Conservation (phyloP, 148 eudicot genomes). For the Camellia granthamiana region DNA sequence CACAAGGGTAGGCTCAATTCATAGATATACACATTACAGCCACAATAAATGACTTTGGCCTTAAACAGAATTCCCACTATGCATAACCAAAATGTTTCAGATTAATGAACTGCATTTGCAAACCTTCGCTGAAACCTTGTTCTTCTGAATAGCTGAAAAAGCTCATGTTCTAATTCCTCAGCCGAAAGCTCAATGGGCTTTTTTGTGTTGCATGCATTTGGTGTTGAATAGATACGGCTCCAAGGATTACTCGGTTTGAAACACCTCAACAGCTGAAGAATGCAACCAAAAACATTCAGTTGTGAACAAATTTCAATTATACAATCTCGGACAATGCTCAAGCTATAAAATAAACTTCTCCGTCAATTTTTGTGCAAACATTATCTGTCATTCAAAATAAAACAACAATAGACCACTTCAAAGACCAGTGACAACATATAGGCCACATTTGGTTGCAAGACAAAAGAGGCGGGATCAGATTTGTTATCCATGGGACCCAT, state of each 20-base stretch:
- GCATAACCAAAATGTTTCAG: not conserved
- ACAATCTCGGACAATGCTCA: not conserved
- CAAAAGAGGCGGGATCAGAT: too few relatives aligned
- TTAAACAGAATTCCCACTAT: not conserved
- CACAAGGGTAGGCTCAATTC: not conserved
- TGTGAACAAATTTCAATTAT: not conserved
- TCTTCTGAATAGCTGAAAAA: slow-evolving; percentile 37
- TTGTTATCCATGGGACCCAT: too few relatives aligned
- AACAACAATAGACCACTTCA: not conserved
- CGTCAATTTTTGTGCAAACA: not conserved
- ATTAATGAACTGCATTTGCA: slow-evolving; percentile 4
- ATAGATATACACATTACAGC: not conserved
- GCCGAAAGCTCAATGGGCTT: slow-evolving; percentile 37
- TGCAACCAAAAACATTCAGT: slow-evolving; percentile 7
- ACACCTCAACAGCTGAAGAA: slow-evolving; percentile 50
- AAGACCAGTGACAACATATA: not conserved
- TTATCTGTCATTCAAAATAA: not conserved
- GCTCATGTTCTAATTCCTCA: slow-evolving; percentile 46
- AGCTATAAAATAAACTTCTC: not conserved
- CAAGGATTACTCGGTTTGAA: slow-evolving; percentile 62
- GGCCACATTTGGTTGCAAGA: not conserved
- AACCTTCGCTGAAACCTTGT: slow-evolving; percentile 53
- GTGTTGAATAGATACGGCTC: slow-evolving; percentile 33
- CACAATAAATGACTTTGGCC: not conserved
- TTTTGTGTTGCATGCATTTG: slow-evolving; percentile 12